phyloP scores from a whole-genome alignment of 495 filamentous ascomycete species.

The Penicillium bovifimosum region DNA sequence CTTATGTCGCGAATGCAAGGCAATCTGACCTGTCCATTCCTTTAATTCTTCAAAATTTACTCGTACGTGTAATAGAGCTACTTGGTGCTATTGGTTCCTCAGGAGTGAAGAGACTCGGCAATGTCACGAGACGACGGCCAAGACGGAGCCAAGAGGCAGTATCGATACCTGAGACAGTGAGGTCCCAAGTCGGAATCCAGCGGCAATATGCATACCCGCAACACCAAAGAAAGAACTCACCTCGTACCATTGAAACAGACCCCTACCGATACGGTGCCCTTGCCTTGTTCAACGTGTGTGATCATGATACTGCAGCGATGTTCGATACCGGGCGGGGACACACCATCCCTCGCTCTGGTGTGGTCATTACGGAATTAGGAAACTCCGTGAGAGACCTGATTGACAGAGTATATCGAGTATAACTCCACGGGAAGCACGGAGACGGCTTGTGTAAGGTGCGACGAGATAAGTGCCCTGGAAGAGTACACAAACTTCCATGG shows the following conservation, averaged over 20 bases:
- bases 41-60: background rate
- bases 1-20: background rate
- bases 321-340: slow-evolving; percentile 55
- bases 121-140: too few species aligned
- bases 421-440: slow-evolving; percentile 3
- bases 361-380: slow-evolving; percentile 22
- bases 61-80: too few species aligned
- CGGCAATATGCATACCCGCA: too few species aligned
- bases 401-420: slow-evolving; percentile 1
- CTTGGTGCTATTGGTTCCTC: too few species aligned
- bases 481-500: background rate
- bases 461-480: background rate
- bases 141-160: too few species aligned
- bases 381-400: slow-evolving; percentile 23
- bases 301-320: slow-evolving; percentile 41
- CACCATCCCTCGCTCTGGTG: slow-evolving; percentile 48
- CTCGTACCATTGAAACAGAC: slow-evolving; percentile 24
- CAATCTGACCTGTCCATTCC: background rate
- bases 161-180: too few species aligned
- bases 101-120: too few species aligned
- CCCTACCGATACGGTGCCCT: slow-evolving; percentile 48
- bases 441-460: background rate
- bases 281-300: slow-evolving; percentile 53
- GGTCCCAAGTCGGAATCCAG: too few species aligned
- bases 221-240: too few species aligned